Conservation (phyloP, 2,329 filamentous ascomycete genomes). For the Penicillium sp. region DNA sequence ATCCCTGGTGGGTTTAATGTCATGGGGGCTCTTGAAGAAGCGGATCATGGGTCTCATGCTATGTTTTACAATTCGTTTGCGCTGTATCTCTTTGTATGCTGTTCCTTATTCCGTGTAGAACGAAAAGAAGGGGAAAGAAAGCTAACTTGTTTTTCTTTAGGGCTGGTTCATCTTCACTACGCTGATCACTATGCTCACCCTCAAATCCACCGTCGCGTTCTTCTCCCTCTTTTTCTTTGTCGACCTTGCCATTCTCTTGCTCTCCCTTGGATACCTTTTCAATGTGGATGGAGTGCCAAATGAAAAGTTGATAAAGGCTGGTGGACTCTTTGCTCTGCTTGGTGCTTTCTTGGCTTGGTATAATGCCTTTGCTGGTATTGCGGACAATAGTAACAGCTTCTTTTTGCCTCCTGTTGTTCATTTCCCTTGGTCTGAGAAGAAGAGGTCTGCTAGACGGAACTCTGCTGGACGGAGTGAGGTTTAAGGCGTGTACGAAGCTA, state of each 20-base stretch:
- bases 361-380: slow-evolving; percentile 56
- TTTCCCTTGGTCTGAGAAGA: slow-evolving; percentile 28
- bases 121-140: background rate
- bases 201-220: slow-evolving; percentile 73
- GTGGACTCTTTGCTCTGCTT: slow-evolving; percentile 54
- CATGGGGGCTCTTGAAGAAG: too few species aligned
- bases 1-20: slow-evolving; percentile 61
- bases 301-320: slow-evolving; percentile 38
- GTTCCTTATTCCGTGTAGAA: background rate
- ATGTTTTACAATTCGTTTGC: slow-evolving; percentile 59
- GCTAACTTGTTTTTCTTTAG: slow-evolving; percentile 22
- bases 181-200: slow-evolving; percentile 67
- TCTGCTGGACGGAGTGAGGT: background rate
- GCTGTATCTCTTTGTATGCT: slow-evolving; percentile 58
- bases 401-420: slow-evolving; percentile 26
- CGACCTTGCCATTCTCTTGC: slow-evolving; percentile 69
- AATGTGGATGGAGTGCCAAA: slow-evolving; percentile 25
- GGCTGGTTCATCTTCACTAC: slow-evolving; percentile 82
- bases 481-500: background rate
- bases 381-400: slow-evolving; percentile 50
- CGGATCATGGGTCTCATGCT: slow-evolving; percentile 40
- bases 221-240: slow-evolving; percentile 72
- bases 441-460: background rate
- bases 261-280: slow-evolving; percentile 62
- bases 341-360: slow-evolving; percentile 57